phyloP scores from a whole-genome alignment of 2,329 filamentous ascomycete species.

The Aspergillus niger region DNA sequence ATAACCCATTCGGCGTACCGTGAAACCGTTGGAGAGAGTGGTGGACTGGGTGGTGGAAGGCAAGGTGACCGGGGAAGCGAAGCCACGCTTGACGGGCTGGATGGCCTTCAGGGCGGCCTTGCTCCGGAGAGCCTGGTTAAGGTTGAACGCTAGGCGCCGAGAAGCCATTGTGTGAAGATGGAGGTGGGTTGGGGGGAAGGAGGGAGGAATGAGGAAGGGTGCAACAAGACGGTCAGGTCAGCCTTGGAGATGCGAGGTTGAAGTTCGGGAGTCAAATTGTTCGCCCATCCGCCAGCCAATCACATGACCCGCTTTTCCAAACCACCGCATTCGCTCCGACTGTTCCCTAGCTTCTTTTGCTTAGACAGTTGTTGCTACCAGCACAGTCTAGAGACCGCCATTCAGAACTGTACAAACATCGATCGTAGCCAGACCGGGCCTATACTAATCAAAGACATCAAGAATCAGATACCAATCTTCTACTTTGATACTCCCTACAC shows the following conservation, averaged over 20 bases:
- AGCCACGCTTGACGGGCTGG: conserved; percentile 76
- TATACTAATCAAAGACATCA: background rate
- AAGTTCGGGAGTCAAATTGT: conserved; percentile 51
- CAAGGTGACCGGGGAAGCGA: conserved; percentile 77
- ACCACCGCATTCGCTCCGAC: conserved; percentile 37
- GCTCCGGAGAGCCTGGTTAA: conserved; percentile 85
- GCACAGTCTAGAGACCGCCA: too few species aligned
- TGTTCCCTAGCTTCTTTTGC: conserved; percentile 28
- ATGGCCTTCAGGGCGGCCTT: conserved; percentile 80
- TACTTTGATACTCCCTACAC: too few species aligned
- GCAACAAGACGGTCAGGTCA: conserved; percentile 27
- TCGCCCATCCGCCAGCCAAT: conserved; percentile 45
- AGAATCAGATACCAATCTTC: background rate
- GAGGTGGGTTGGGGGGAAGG: conserved; percentile 44
- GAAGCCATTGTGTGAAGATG: conserved; percentile 74
- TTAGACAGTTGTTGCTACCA: too few species aligned
- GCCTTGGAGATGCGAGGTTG: conserved; percentile 42
- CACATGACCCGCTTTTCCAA: conserved; percentile 49
- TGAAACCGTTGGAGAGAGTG: conserved; percentile 95
- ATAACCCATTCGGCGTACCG: conserved; percentile 58
- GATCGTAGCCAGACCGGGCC: background rate
- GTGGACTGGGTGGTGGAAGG: conserved; percentile 89
- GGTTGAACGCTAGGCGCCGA: conserved; percentile 92
- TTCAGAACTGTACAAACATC: too few species aligned
- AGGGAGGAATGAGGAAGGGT: conserved; percentile 49